Conservation (phyloP, 495 filamentous ascomycete genomes). For the Neurospora tetraspora region DNA sequence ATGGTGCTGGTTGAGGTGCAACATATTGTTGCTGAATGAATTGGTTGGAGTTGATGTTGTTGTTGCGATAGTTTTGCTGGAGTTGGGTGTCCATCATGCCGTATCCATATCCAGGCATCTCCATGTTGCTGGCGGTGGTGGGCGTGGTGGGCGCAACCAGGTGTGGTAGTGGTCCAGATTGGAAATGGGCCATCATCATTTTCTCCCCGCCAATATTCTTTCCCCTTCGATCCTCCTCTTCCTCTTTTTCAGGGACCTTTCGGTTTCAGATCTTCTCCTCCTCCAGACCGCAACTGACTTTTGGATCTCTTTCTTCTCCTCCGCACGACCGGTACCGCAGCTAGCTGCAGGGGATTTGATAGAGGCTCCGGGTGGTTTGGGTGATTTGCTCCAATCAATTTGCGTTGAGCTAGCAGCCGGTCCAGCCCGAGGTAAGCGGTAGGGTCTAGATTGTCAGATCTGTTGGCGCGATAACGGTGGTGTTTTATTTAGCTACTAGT, state of each 20-base stretch:
- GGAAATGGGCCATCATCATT: neutral
- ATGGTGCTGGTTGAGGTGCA: slow-evolving; percentile 8
- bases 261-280: neutral
- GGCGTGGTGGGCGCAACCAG: neutral
- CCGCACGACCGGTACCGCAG: neutral
- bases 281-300: neutral
- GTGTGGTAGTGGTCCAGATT: neutral
- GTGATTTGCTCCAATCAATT: neutral
- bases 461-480: neutral
- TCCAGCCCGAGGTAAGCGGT: neutral
- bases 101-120: neutral
- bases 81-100: neutral
- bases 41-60: neutral
- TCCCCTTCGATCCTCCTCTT: neutral
- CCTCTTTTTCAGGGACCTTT: neutral
- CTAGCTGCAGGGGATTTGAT: neutral
- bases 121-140: neutral
- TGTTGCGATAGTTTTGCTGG: neutral
- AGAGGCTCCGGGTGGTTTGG: neutral
- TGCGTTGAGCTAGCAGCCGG: neutral
- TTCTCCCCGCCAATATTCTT: neutral
- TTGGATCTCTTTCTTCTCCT: neutral
- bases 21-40: slow-evolving; percentile 1
- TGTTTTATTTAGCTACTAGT: neutral
- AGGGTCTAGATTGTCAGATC: neutral